These are phyloP conservation scores for Mucuna pruriens DNA, from an alignment of 306 rosid species.

Conservation along the genomic window DNA sequence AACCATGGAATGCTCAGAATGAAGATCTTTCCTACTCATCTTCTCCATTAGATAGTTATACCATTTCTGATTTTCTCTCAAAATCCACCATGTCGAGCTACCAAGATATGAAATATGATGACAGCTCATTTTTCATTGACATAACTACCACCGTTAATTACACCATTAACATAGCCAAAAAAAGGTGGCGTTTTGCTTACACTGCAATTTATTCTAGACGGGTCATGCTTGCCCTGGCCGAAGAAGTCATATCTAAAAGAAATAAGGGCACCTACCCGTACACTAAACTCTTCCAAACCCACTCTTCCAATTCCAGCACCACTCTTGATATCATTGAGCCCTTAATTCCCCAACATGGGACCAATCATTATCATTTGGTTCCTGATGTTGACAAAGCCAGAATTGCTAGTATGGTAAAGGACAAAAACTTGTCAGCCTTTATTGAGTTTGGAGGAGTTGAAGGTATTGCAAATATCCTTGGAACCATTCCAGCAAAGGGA, in stretches of 20 bases:
- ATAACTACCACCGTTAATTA: slow-evolving; percentile 38
- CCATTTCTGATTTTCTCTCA: not conserved
- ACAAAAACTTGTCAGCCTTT: slow-evolving; percentile 44
- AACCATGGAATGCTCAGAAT: not conserved
- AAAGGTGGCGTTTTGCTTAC: slow-evolving; percentile 70
- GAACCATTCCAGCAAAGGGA: slow-evolving; percentile 55
- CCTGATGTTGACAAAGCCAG: slow-evolving; percentile 36
- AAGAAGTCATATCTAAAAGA: slow-evolving; percentile 45
- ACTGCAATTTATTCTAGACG: slow-evolving; percentile 57
- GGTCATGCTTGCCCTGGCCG: slow-evolving; percentile 59
- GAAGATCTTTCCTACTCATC: slow-evolving; percentile 42
- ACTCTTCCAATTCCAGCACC: slow-evolving; percentile 5
- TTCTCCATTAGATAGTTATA: no score
- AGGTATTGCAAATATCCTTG: slow-evolving; percentile 50
- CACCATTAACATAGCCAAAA: slow-evolving; percentile 47
- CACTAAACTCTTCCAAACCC: slow-evolving; percentile 38
- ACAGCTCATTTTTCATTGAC: slow-evolving; percentile 32
- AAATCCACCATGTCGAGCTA: slow-evolving; percentile 42
- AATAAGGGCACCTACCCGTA: slow-evolving; percentile 20
- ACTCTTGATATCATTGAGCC: slow-evolving; percentile 46
- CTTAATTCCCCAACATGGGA: not conserved
- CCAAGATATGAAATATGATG: not conserved
- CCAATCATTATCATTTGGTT: not conserved
- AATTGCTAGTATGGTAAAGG: slow-evolving; percentile 57
- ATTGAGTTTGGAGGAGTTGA: slow-evolving; percentile 50